A percentile compares a stretch with the other conserved stretches of the same genome.
These are phyloP conservation scores for Ophiorrhiza pumila DNA, from an alignment of 257 asterid species.

Conservation along the genomic window DNA sequence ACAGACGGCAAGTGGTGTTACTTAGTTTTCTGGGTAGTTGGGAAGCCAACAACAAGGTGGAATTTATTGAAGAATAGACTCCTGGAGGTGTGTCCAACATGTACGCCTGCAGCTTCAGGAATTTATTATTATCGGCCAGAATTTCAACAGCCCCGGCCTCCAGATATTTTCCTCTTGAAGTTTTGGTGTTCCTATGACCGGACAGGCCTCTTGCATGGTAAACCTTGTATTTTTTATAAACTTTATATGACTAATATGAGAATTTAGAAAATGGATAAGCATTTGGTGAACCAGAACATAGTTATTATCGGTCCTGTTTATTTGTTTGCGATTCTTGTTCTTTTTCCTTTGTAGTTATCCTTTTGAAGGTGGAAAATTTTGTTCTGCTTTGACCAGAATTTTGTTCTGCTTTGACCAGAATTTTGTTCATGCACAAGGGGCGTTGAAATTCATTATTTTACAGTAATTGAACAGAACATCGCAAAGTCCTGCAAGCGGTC, in stretches of 20 bases:
- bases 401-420: slow-evolving; percentile 1
- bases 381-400: slow-evolving; percentile 1
- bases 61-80: slow-evolving; percentile 56
- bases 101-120: slow-evolving; percentile 51
- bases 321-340: background rate
- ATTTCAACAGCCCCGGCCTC: slow-evolving; percentile 56
- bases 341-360: background rate
- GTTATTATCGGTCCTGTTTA: background rate
- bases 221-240: slow-evolving; percentile 4
- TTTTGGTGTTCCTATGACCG: slow-evolving; percentile 62
- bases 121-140: slow-evolving; percentile 59
- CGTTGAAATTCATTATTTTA: background rate
- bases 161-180: slow-evolving; percentile 50
- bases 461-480: background rate
- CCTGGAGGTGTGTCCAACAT: slow-evolving; percentile 68
- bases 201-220: slow-evolving; percentile 75
- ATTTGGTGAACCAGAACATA: background rate
- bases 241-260: background rate
- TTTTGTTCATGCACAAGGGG: slow-evolving; percentile 13
- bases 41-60: slow-evolving; percentile 53
- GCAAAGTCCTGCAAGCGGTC: background rate
- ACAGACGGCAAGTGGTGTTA: slow-evolving; percentile 90
- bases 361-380: background rate
- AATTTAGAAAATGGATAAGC: background rate
- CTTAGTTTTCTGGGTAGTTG: slow-evolving; percentile 68